Evolutionary conservation across 202 grass and related monocot species (phyloP).

Genomic region (Dendrocalamus latiflorus): DNA sequence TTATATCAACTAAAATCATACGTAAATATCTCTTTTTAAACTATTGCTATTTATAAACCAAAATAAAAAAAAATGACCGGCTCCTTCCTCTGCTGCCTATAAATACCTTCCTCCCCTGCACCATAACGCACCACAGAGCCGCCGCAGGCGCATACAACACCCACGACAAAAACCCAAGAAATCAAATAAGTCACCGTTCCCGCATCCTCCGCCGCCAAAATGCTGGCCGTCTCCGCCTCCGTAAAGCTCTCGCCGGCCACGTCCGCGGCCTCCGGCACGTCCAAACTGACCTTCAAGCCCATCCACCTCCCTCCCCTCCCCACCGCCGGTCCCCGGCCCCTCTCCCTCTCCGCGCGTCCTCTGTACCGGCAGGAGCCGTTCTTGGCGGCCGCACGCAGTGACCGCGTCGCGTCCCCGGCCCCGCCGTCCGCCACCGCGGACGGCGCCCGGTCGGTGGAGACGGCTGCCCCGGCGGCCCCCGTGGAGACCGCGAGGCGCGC

Average conservation of each 20-base stretch:
- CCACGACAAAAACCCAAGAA: no score
- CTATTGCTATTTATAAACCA: no score
- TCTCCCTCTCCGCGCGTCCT: conserved; percentile 32
- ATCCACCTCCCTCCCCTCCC: conserved; percentile 20
- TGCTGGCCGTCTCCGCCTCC: conserved; percentile 30
- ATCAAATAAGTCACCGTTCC: no score
- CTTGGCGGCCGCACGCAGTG: background rate
- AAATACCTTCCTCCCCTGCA: no score
- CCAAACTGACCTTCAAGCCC: conserved; percentile 14
- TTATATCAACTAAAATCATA: no score
- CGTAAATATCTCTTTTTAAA: no score
- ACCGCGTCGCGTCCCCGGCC: conserved; percentile 18
- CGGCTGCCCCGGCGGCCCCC: background rate
- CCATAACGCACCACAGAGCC: no score
- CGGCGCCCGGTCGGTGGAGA: conserved; percentile 25
- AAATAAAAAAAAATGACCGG: no score
- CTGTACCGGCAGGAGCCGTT: conserved; percentile 48
- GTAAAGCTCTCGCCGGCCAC: conserved; percentile 33
- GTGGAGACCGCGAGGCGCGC: no score
- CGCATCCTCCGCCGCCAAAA: conserved; percentile 4
- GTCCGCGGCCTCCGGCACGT: background rate
- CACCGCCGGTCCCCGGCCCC: background rate
- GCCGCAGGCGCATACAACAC: no score
- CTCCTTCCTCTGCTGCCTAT: no score
- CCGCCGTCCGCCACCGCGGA: conserved; percentile 39